A percentile compares a stretch with the other conserved stretches of the same genome.
Evolutionary conservation across 2,329 filamentous ascomycete genomes (phyloP).

Genomic region (Pezicula carpinea): DNA sequence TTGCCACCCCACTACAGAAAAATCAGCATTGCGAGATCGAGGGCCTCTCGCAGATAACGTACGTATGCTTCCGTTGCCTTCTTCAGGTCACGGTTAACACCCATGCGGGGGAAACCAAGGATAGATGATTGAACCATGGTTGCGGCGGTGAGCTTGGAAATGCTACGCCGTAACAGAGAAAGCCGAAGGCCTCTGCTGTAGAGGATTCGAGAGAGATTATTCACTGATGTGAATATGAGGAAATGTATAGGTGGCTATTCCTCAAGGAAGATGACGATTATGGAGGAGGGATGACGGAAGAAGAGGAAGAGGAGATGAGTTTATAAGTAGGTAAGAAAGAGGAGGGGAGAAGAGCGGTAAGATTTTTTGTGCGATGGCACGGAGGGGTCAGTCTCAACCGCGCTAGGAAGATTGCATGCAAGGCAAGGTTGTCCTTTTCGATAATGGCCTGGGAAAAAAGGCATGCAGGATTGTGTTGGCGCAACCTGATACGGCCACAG

Average conservation of each 20-base stretch:
- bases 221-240: no score
- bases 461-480: no score
- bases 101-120: constrained; percentile 99
- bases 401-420: no score
- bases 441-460: no score
- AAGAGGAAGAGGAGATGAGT: no score
- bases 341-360: neutral
- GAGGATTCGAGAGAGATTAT: constrained; percentile 1
- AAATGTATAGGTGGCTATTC: no score
- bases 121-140: constrained; percentile 65
- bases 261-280: no score
- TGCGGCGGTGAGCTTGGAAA: constrained; percentile 19
- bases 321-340: neutral
- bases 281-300: no score
- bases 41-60: constrained; percentile 2
- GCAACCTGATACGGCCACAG: no score
- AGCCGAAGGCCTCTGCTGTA: neutral
- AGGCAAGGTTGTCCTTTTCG: no score
- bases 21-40: constrained; percentile 32
- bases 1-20: constrained; percentile 72
- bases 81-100: constrained; percentile 97
- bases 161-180: neutral
- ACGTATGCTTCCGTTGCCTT: constrained; percentile 95
- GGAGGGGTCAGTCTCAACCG: no score
- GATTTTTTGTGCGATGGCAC: no score